Evolutionary conservation across 2,329 filamentous ascomycete genomes (phyloP).

Genomic region (Fusarium bulbicola): DNA sequence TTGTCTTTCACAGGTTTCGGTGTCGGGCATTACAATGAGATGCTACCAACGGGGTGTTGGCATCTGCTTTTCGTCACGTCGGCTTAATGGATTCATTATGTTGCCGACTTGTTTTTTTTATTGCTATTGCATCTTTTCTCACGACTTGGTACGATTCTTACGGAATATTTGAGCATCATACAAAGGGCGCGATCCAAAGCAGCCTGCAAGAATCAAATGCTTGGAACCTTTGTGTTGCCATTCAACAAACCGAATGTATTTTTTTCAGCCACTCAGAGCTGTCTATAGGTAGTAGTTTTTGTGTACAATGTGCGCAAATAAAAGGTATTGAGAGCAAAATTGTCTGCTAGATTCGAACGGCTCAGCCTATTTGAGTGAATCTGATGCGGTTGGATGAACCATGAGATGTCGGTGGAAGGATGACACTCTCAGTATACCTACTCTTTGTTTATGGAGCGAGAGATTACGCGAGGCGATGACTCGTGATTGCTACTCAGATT

Average conservation of each 20-base stretch:
- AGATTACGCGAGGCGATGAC: constrained; percentile 1
- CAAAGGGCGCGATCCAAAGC: constrained; percentile 5
- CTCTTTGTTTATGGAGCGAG: background rate
- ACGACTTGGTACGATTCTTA: constrained; percentile 40
- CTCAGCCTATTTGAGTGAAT: background rate
- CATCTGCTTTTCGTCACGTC: constrained; percentile 32
- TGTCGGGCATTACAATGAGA: constrained; percentile 16
- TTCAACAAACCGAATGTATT: constrained; percentile 11
- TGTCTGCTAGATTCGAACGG: background rate
- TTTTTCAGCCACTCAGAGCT: constrained; percentile 1
- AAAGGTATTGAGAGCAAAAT: constrained; percentile 25
- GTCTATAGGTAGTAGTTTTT: constrained; percentile 20
- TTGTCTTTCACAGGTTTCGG: constrained; percentile 36
- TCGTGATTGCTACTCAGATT: background rate
- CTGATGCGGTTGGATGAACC: constrained; percentile 2
- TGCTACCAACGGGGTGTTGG: constrained; percentile 30
- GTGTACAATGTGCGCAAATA: constrained; percentile 30
- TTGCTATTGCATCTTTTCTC: constrained; percentile 31
- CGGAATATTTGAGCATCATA: constrained; percentile 30
- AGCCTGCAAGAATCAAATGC: constrained; percentile 8
- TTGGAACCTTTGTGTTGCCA: constrained; percentile 14
- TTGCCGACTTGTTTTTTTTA: constrained; percentile 8
- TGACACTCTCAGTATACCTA: background rate
- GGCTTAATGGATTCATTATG: constrained; percentile 41
- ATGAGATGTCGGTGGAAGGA: background rate